These are phyloP conservation scores for Paraconiothyrium sp. DNA, from an alignment of 2,329 filamentous ascomycete species.

Conservation along the genomic window DNA sequence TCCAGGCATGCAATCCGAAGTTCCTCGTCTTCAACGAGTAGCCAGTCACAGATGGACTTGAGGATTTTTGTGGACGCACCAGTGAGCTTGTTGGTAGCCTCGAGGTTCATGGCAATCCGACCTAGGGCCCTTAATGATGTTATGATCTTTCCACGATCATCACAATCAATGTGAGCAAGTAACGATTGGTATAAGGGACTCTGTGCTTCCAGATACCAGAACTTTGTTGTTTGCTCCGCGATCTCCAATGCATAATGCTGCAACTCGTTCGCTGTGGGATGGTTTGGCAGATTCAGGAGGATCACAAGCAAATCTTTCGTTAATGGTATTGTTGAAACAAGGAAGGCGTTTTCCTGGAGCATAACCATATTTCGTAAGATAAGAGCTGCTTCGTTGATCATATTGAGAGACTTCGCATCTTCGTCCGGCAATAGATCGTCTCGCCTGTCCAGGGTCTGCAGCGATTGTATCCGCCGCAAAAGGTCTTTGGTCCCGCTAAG, in stretches of 20 bases:
- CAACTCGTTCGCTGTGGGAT: conserved; percentile 79
- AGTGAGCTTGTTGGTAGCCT: conserved; percentile 79
- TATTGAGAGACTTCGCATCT: conserved; percentile 75
- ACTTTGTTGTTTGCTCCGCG: conserved; percentile 87
- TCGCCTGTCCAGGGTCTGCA: conserved; percentile 67
- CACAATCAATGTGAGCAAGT: conserved; percentile 61
- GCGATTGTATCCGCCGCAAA: conserved; percentile 73
- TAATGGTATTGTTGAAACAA: conserved; percentile 77
- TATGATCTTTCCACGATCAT: conserved; percentile 84
- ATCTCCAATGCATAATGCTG: conserved; percentile 93
- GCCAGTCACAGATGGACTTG: conserved; percentile 75
- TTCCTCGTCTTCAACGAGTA: conserved; percentile 88
- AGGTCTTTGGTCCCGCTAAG: conserved; percentile 74
- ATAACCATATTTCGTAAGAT: conserved; percentile 97
- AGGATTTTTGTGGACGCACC: conserved; percentile 73
- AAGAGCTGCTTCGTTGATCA: conserved; percentile 85
- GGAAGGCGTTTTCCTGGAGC: conserved; percentile 85
- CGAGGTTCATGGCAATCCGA: conserved; percentile 86
- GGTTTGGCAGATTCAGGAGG: conserved; percentile 77
- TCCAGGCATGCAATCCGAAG: conserved; percentile 88
- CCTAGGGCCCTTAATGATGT: conserved; percentile 82
- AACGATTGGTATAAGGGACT: conserved; percentile 84
- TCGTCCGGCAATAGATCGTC: conserved; percentile 75
- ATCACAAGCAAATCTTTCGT: conserved; percentile 86
- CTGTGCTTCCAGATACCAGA: conserved; percentile 73